Conservation (phyloP, 345 rosid genomes). For the Gynandropsis gynandra region DNA sequence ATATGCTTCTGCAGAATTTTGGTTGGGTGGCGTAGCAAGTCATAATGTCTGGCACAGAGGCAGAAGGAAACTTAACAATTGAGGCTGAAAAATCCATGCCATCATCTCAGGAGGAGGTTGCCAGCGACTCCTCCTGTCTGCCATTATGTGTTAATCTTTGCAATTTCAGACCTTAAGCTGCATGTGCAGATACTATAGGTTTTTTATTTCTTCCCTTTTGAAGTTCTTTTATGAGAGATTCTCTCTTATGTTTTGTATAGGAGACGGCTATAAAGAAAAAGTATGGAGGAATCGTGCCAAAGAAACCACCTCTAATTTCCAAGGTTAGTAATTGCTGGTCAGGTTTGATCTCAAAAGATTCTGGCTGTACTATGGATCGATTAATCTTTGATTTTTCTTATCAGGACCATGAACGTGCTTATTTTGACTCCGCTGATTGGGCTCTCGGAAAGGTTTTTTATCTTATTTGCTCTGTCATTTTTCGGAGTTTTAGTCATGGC, state of each 20-base stretch:
- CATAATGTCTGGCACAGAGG: slow-evolving; percentile 48
- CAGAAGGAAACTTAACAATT: slow-evolving; percentile 34
- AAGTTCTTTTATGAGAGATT: neutral
- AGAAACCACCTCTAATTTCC: slow-evolving; percentile 98
- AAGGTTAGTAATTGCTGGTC: slow-evolving; percentile 40
- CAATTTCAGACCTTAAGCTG: neutral
- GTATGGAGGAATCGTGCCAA: slow-evolving; percentile 93
- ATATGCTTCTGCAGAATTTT: slow-evolving; percentile 19
- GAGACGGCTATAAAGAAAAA: slow-evolving; percentile 71
- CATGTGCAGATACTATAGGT: neutral
- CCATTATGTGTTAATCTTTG: neutral
- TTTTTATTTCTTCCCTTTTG: neutral
- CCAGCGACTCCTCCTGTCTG: neutral
- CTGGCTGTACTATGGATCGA: neutral
- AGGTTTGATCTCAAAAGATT: neutral
- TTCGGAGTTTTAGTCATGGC: slow-evolving; percentile 13
- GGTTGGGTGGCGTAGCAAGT: slow-evolving; percentile 27
- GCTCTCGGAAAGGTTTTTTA: slow-evolving; percentile 78
- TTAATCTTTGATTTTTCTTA: slow-evolving; percentile 17
- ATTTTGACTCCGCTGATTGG: slow-evolving; percentile 99
- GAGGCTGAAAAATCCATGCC: slow-evolving; percentile 41
- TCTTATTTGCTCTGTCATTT: slow-evolving; percentile 1
- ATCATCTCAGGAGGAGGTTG: slow-evolving; percentile 65
- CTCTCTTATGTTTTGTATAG: slow-evolving; percentile 30
- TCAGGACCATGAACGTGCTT: slow-evolving; percentile 96